Conservation (phyloP, 169 alveolate genomes). For the Plasmodium yoelii region DNA sequence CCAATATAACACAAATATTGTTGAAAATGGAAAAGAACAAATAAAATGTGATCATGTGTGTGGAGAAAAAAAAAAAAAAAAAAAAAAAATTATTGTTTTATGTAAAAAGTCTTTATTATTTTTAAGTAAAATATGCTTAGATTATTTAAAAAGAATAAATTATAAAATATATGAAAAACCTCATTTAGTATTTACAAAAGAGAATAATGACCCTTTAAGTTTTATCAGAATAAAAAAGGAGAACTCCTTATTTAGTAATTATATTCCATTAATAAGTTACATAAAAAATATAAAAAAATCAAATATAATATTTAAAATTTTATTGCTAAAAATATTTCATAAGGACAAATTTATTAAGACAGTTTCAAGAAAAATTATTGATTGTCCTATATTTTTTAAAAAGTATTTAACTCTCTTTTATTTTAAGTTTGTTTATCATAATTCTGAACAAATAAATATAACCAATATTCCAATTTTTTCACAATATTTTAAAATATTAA, state of each 20-base stretch:
- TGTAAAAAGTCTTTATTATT: constrained; percentile 41
- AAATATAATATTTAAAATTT: too few species aligned
- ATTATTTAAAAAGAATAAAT: not conserved
- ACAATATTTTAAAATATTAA: too few species aligned
- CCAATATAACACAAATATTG: not conserved
- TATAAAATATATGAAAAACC: not conserved
- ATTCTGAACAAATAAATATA: too few species aligned
- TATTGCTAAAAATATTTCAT: not conserved
- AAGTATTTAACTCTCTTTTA: constrained; percentile 8
- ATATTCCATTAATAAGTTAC: too few species aligned
- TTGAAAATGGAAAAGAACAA: not conserved
- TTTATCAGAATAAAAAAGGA: too few species aligned
- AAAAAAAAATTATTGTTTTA: constrained; percentile 8
- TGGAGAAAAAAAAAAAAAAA: not conserved
- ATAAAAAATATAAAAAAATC: too few species aligned
- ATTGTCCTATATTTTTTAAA: not conserved
- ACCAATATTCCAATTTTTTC: too few species aligned
- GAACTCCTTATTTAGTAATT: too few species aligned
- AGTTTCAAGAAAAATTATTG: not conserved
- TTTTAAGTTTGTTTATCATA: not conserved
- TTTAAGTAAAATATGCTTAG: constrained; percentile 23
- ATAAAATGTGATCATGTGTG: not conserved
- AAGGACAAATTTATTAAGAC: not conserved
- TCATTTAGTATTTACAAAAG: not conserved
- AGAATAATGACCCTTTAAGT: too few species aligned